These are phyloP conservation scores for Phytophthora sp. DNA, from an alignment of 352 stramenopile genomes.

Conservation along the genomic window DNA sequence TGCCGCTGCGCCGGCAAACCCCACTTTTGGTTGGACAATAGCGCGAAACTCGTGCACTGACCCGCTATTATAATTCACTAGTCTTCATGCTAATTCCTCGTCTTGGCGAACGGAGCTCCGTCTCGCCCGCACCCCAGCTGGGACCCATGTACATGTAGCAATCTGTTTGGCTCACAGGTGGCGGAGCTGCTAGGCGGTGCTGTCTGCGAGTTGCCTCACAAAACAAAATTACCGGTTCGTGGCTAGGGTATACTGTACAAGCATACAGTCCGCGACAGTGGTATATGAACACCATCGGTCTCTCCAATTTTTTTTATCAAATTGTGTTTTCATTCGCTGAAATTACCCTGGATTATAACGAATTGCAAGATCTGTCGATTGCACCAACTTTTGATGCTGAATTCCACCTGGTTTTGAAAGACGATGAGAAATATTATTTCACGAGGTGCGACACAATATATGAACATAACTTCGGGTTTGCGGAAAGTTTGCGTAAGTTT, in stretches of 20 bases:
- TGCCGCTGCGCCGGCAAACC: background rate
- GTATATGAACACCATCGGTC: too few relatives aligned
- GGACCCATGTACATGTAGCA: background rate
- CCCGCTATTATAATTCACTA: conserved; percentile 13
- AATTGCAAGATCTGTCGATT: too few relatives aligned
- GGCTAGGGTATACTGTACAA: background rate
- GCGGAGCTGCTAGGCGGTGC: conserved; percentile 24
- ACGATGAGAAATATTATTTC: too few relatives aligned
- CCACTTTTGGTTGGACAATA: background rate
- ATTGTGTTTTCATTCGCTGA: too few relatives aligned
- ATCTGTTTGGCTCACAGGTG: conserved; percentile 31
- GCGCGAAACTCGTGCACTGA: background rate
- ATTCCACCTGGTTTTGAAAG: too few relatives aligned
- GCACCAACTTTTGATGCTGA: too few relatives aligned
- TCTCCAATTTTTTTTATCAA: too few relatives aligned
- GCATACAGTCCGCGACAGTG: background rate
- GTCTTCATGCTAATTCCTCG: conserved; percentile 1
- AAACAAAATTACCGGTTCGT: background rate
- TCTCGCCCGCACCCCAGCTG: conserved; percentile 29
- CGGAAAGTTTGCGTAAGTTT: too few relatives aligned
- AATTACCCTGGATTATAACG: too few relatives aligned
- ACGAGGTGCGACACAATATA: too few relatives aligned
- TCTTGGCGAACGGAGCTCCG: background rate
- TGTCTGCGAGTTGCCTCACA: background rate
- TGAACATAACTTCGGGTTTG: too few relatives aligned